Evolutionary conservation across 495 filamentous ascomycete species (phyloP).

Genomic region (Neurospora sp.): DNA sequence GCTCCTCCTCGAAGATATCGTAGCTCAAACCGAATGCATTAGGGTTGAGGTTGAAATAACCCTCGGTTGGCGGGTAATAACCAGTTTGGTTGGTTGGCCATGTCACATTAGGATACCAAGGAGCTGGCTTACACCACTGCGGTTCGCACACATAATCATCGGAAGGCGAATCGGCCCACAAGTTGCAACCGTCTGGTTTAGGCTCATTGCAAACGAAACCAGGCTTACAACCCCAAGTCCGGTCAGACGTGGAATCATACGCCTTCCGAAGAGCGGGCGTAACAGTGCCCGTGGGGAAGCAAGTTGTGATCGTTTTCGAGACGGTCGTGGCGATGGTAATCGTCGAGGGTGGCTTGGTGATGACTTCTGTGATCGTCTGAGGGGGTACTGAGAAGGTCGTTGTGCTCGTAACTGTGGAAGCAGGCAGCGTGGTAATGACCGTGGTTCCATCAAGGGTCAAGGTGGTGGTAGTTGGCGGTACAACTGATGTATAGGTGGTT

Average conservation of each 20-base stretch:
- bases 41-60: slow-evolving; percentile 59
- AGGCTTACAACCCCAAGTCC: slow-evolving; percentile 52
- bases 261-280: neutral
- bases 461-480: slow-evolving; percentile 16
- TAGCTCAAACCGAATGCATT: slow-evolving; percentile 50
- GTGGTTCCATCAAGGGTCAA: slow-evolving; percentile 10
- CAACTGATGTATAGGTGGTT: slow-evolving; percentile 10
- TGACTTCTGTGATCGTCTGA: neutral
- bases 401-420: slow-evolving; percentile 14
- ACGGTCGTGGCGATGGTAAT: slow-evolving; percentile 11
- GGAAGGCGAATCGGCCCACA: slow-evolving; percentile 45
- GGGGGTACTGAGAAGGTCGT: neutral
- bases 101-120: slow-evolving; percentile 23
- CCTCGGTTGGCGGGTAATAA: slow-evolving; percentile 41
- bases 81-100: slow-evolving; percentile 36
- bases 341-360: slow-evolving; percentile 15
- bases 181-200: slow-evolving; percentile 38
- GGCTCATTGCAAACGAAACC: slow-evolving; percentile 49
- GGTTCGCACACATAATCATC: slow-evolving; percentile 44
- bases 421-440: slow-evolving; percentile 20
- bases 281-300: slow-evolving; percentile 17
- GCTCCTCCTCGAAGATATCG: slow-evolving; percentile 43
- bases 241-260: slow-evolving; percentile 15
- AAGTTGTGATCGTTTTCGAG: slow-evolving; percentile 21
- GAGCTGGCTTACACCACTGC: slow-evolving; percentile 42